Conservation (phyloP, 176 grass and related monocot species). For the Thinopyrum elongatum region DNA sequence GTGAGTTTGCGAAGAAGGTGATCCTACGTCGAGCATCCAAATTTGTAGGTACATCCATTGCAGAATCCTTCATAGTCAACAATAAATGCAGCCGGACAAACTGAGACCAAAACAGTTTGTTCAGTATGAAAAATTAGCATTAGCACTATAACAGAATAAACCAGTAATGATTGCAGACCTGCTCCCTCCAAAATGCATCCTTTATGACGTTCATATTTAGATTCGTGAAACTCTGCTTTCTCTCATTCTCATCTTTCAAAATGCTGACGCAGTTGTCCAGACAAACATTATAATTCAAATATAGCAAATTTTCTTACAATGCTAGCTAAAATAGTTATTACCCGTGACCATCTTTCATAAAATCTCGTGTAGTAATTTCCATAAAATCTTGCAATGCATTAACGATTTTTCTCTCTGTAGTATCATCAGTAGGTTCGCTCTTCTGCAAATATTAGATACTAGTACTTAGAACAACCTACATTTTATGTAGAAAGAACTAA, state of each 20-base stretch:
- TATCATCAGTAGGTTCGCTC: conserved; percentile 32
- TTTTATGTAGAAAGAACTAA: conserved; percentile 16
- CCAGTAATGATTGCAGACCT: conserved; percentile 43
- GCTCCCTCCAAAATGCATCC: conserved; percentile 46
- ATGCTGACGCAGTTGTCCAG: conserved; percentile 35
- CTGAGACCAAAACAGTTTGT: conserved; percentile 34
- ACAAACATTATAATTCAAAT: conserved; percentile 21
- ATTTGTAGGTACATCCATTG: conserved; percentile 66
- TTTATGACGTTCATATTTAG: conserved; percentile 38
- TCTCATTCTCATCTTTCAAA: conserved; percentile 45
- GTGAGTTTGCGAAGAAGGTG: conserved; percentile 76
- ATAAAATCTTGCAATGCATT: conserved; percentile 75
- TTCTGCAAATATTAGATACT: conserved; percentile 43
- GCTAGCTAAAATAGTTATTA: conserved; percentile 29
- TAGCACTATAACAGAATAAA: background rate
- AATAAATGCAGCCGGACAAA: conserved; percentile 58
- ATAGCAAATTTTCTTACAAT: background rate
- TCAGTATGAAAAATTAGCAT: conserved; percentile 30
- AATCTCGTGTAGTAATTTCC: conserved; percentile 65
- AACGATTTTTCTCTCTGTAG: conserved; percentile 42
- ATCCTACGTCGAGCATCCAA: conserved; percentile 84
- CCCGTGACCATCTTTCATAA: conserved; percentile 49
- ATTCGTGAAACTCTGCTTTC: conserved; percentile 42
- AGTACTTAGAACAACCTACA: conserved; percentile 9
- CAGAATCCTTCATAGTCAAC: conserved; percentile 72